A percentile compares a stretch with the other conserved stretches of the same genome.
These are phyloP conservation scores for Gossypium davidsonii DNA, from an alignment of 441 rosid genomes.

Conservation along the genomic window DNA sequence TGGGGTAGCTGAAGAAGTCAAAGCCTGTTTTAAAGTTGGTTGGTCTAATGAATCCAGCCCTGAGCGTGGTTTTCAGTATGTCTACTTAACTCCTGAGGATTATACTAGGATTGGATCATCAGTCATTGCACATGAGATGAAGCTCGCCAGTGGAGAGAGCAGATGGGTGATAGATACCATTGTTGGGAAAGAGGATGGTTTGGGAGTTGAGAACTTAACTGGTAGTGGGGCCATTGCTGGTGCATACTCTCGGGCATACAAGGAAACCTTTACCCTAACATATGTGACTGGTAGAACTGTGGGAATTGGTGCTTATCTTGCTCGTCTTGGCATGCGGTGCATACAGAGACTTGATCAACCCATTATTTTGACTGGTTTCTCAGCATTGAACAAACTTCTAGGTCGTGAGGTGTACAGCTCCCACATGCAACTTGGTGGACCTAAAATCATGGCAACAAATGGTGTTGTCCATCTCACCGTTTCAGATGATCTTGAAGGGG, in stretches of 20 bases:
- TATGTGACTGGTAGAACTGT: constrained; percentile 97
- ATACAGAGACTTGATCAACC: constrained; percentile 99
- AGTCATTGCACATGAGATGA: constrained; percentile 86
- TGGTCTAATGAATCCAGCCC: constrained; percentile 90
- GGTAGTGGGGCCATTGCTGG: constrained; percentile 99
- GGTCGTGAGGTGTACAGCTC: constrained; percentile 99
- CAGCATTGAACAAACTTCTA: constrained; percentile 95
- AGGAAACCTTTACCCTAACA: constrained; percentile 90
- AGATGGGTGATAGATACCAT: constrained; percentile 97
- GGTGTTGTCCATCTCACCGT: constrained; percentile 99
- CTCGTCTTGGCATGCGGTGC: constrained; percentile 98
- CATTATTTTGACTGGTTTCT: constrained; percentile 95
- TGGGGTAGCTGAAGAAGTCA: constrained; percentile 97
- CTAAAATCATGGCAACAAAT: constrained; percentile 98
- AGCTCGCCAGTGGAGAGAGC: constrained; percentile 65
- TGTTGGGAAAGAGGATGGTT: constrained; percentile 94
- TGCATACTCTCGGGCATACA: constrained; percentile 95
- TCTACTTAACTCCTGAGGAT: constrained; percentile 78
- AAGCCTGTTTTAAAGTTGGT: constrained; percentile 81
- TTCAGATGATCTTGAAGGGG: constrained; percentile 97
- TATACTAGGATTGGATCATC: constrained; percentile 59
- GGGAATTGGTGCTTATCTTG: constrained; percentile 98
- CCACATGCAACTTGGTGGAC: constrained; percentile 99
- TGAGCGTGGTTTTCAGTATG: constrained; percentile 88
- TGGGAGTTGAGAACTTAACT: constrained; percentile 93